Evolutionary conservation across 495 filamentous ascomycete species (phyloP).

Genomic region (Thozetella sp.): DNA sequence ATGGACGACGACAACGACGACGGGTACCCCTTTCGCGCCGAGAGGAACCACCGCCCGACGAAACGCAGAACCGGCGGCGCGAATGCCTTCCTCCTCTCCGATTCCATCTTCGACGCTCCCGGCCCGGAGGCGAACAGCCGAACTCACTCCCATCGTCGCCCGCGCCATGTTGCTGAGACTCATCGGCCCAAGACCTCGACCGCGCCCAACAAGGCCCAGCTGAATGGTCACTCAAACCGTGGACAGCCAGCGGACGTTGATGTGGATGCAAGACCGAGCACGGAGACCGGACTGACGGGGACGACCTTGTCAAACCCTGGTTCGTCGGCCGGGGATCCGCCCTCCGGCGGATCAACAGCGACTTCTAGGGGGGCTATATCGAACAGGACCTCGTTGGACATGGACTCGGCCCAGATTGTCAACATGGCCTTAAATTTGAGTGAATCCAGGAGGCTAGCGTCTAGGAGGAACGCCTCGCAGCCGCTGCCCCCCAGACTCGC

Average conservation of each 20-base stretch:
- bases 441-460: conserved; percentile 72
- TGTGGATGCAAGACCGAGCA: neutral
- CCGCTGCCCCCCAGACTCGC: conserved; percentile 48
- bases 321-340: conserved; percentile 16
- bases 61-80: conserved; percentile 39
- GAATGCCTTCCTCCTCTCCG: conserved; percentile 43
- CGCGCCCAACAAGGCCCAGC: conserved; percentile 9
- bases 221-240: conserved; percentile 3
- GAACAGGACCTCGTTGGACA: conserved; percentile 47
- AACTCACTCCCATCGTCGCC: conserved; percentile 9
- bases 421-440: conserved; percentile 87
- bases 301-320: conserved; percentile 15
- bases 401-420: conserved; percentile 84
- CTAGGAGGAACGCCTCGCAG: conserved; percentile 52
- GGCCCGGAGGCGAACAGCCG: conserved; percentile 2
- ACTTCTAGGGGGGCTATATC: conserved; percentile 2
- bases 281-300: conserved; percentile 10
- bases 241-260: neutral
- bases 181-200: neutral
- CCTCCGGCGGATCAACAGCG: conserved; percentile 11
- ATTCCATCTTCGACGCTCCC: conserved; percentile 21
- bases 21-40: conserved; percentile 19
- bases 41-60: conserved; percentile 26
- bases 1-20: conserved; percentile 17
- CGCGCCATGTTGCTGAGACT: conserved; percentile 14